phyloP scores from a whole-genome alignment of 208 protist genomes.

The Kentomonas sorsogonicus region DNA sequence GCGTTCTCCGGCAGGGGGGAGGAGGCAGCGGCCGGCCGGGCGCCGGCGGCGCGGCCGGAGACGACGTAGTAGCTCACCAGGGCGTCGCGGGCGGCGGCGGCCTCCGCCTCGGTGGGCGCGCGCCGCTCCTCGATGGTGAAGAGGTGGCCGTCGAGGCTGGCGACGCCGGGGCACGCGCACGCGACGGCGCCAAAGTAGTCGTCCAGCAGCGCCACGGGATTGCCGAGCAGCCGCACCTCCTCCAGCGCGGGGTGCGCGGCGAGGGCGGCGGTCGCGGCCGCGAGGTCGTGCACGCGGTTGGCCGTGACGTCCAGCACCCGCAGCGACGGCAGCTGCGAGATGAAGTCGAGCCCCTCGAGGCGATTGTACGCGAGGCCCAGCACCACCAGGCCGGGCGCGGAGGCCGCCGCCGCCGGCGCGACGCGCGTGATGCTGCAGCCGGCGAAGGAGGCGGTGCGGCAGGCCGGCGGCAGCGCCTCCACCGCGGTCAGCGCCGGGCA shows the following conservation, averaged over 20 bases:
- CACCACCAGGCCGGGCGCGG: constrained; percentile 27
- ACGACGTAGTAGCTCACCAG: no score
- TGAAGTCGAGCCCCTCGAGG: constrained; percentile 37
- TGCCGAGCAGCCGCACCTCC: constrained; percentile 61
- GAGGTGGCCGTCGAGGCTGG: constrained; percentile 46
- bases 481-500: constrained; percentile 45
- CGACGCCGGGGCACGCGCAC: constrained; percentile 38
- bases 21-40: no score
- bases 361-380: constrained; percentile 64
- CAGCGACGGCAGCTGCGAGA: constrained; percentile 40
- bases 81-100: no score
- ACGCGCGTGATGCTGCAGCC: constrained; percentile 31
- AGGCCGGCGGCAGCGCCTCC: constrained; percentile 43
- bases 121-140: constrained; percentile 34
- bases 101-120: neutral
- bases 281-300: constrained; percentile 52
- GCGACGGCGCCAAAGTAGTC: constrained; percentile 45
- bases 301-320: constrained; percentile 58
- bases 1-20: no score
- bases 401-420: constrained; percentile 1
- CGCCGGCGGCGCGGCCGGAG: no score
- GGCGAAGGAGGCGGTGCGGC: constrained; percentile 40
- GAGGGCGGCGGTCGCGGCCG: constrained; percentile 24
- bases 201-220: constrained; percentile 63
- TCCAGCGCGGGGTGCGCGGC: constrained; percentile 32